These are phyloP conservation scores for Alternaria arborescens DNA, from an alignment of 2,329 filamentous ascomycete genomes.

Conservation along the genomic window DNA sequence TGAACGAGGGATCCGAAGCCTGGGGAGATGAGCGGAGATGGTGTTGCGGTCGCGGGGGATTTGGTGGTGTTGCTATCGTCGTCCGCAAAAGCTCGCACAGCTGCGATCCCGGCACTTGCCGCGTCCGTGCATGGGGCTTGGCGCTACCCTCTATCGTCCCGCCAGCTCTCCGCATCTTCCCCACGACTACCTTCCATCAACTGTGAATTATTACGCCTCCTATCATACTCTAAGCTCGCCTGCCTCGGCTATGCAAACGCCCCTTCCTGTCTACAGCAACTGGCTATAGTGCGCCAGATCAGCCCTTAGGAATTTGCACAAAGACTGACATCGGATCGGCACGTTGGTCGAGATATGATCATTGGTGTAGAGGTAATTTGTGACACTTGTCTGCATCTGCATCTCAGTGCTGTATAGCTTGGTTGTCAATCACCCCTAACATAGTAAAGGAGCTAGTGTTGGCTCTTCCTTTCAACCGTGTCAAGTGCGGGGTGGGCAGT, in stretches of 20 bases:
- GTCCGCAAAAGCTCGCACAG: constrained; percentile 44
- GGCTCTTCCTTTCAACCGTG: constrained; percentile 35
- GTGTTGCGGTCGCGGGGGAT: constrained; percentile 38
- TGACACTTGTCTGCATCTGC: not conserved
- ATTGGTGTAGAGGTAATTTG: not conserved
- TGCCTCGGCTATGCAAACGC: not conserved
- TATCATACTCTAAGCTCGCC: not conserved
- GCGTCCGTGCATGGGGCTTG: constrained; percentile 32
- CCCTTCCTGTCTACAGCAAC: not conserved
- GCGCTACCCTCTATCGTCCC: not conserved
- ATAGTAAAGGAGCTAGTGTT: constrained; percentile 3
- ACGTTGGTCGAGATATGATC: not conserved
- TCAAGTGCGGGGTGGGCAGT: constrained; percentile 20
- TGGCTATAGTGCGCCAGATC: not conserved
- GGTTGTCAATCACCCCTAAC: not conserved
- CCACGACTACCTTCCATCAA: not conserved
- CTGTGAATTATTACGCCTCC: not conserved
- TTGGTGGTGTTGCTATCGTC: constrained; percentile 33
- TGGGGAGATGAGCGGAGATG: constrained; percentile 48
- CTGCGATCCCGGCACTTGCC: constrained; percentile 32
- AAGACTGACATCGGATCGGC: not conserved
- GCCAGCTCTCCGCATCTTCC: not conserved
- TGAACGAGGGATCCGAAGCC: constrained; percentile 36
- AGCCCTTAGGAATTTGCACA: not conserved
- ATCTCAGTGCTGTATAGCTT: not conserved